Conservation (phyloP, 2,329 filamentous ascomycete genomes). For the Stenocarpella maydis region DNA sequence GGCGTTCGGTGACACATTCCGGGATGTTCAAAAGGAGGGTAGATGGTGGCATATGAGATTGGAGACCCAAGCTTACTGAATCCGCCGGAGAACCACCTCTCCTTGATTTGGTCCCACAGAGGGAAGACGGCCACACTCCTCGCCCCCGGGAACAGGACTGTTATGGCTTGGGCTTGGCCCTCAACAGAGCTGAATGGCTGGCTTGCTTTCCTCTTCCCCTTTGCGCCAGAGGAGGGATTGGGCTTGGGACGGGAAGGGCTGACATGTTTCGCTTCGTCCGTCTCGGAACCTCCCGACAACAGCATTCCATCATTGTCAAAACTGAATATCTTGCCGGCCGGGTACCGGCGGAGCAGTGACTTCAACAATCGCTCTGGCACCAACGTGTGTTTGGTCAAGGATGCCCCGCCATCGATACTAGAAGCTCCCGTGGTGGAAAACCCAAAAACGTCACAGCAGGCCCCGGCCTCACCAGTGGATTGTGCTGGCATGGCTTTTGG, state of each 20-base stretch:
- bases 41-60: too few relatives aligned
- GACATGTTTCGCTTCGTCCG: neutral
- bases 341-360: constrained; percentile 53
- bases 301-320: constrained; percentile 42
- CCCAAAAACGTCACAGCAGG: constrained; percentile 47
- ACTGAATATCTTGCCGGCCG: constrained; percentile 55
- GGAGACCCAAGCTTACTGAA: neutral
- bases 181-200: constrained; percentile 41
- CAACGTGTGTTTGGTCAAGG: constrained; percentile 33
- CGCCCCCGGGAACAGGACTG: constrained; percentile 49
- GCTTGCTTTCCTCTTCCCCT: constrained; percentile 40
- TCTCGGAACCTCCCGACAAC: constrained; percentile 19
- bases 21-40: too few relatives aligned
- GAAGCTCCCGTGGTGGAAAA: constrained; percentile 47
- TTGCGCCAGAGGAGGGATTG: constrained; percentile 7
- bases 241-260: neutral
- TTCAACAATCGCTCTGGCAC: constrained; percentile 51
- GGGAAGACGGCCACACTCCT: constrained; percentile 57
- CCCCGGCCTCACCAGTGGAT: neutral
- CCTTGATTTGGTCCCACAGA: constrained; percentile 52
- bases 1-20: too few relatives aligned
- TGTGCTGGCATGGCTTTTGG: neutral
- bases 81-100: constrained; percentile 36
- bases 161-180: constrained; percentile 12
- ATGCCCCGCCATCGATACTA: constrained; percentile 44